Evolutionary conservation across 2,329 filamentous ascomycete species (phyloP), one percentile per base, ranked within the genome.

Genomic region (Elsinoe necatrix): DNA sequence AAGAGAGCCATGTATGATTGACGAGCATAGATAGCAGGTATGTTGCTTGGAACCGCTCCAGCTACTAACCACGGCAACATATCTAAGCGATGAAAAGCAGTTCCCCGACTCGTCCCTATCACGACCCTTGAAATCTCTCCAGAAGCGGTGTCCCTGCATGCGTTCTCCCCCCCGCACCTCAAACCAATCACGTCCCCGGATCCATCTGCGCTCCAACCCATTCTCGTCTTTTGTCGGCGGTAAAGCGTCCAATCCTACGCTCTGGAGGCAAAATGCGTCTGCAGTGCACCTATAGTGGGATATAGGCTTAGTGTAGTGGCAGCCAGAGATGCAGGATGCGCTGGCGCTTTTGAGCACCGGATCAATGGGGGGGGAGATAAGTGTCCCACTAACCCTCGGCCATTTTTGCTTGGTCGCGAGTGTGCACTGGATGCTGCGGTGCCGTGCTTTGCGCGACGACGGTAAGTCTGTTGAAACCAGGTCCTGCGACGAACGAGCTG

Each of bases 41-140:
- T 23, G n/a, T 2, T n/a, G n/a, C n/a, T n/a, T n/a, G n/a, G n/a
- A n/a, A n/a, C n/a, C n/a, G n/a, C n/a, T n/a, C n/a, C n/a, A n/a
- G n/a, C n/a, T n/a, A n/a, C n/a, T n/a, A n/a, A n/a, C n/a, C n/a
- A n/a, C n/a, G n/a, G n/a, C n/a, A n/a, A n/a, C n/a, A n/a, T n/a
- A 45, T 23, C 12, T 18, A 45, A 23, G 41, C 41, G 18, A 27
- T n/a, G n/a, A n/a, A n/a, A n/a, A n/a, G n/a, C n/a, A n/a, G n/a
- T n/a, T n/a, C n/a, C n/a, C 31, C n/a, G 48, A 52, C 48, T 52
- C 48, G 29, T 11, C 45, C 5, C 25, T 50, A 1, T 48, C 43
- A n/a, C 39, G 20, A 7, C 39, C 3, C 39, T 21, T 7, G n/a
- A 20, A 34, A n/a, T n/a, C n/a, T 14, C 21, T 34, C n/a, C 12